Percentiles rank a stretch among this genome's conserved stretches.
These are phyloP conservation scores for Colletotrichum aenigma DNA, from an alignment of 2,329 filamentous ascomycete species.

Conservation along the genomic window DNA sequence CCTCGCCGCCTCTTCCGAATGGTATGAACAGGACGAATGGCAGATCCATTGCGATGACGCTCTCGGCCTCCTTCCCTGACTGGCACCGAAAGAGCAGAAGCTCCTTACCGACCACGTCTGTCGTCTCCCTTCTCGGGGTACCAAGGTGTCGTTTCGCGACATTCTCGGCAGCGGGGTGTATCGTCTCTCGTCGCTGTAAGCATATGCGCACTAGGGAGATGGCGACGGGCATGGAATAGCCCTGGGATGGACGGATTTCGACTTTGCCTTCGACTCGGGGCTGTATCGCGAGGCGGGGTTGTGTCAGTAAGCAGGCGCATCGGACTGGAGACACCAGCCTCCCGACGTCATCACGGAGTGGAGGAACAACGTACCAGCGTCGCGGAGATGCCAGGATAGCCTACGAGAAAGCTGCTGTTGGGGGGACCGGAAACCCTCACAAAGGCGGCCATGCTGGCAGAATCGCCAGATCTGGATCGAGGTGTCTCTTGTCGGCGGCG, in stretches of 20 bases:
- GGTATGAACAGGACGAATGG: slow-evolving; percentile 98
- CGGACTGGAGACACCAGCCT: slow-evolving; percentile 13
- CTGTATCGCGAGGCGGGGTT: slow-evolving; percentile 46
- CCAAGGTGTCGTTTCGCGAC: slow-evolving; percentile 90
- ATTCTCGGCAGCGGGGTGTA: slow-evolving; percentile 94
- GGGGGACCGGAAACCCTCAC: slow-evolving; percentile 97
- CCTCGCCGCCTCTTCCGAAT: slow-evolving; percentile 88
- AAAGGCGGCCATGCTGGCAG: slow-evolving; percentile 67
- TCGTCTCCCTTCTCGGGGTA: slow-evolving; percentile 87
- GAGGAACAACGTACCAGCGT: slow-evolving; percentile 75
- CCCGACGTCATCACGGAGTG: slow-evolving; percentile 3
- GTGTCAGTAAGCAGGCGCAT: slow-evolving; percentile 15
- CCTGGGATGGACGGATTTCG: slow-evolving; percentile 87
- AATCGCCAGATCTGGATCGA: background rate
- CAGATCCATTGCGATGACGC: slow-evolving; percentile 92
- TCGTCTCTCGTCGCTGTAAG: slow-evolving; percentile 91
- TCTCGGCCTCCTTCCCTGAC: slow-evolving; percentile 83
- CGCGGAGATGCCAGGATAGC: slow-evolving; percentile 96
- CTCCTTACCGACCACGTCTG: slow-evolving; percentile 94
- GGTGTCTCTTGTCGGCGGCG: slow-evolving; percentile 3
- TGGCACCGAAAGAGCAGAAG: slow-evolving; percentile 89
- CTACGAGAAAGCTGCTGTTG: slow-evolving; percentile 95
- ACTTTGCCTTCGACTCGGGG: slow-evolving; percentile 98
- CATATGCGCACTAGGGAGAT: slow-evolving; percentile 94
- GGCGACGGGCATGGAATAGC: slow-evolving; percentile 86